These are phyloP conservation scores for Fusarium incarnatum DNA, from an alignment of 2,329 filamentous ascomycete species.

Conservation along the genomic window DNA sequence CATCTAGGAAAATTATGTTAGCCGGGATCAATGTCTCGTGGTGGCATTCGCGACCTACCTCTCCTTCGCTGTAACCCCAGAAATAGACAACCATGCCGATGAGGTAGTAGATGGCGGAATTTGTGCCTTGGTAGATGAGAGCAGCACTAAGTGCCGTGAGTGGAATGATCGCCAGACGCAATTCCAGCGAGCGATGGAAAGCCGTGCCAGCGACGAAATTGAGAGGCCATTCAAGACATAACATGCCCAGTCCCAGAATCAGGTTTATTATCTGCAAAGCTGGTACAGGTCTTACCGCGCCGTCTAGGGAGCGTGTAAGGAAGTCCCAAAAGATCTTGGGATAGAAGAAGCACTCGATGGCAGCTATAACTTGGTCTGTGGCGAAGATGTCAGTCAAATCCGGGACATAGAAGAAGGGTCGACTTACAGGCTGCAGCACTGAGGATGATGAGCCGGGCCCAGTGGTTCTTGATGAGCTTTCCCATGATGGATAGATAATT, in stretches of 20 bases:
- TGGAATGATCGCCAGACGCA: conserved; percentile 84
- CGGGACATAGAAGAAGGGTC: background rate
- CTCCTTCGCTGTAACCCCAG: conserved; percentile 96
- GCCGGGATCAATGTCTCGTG: background rate
- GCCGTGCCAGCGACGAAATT: conserved; percentile 78
- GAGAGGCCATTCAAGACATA: conserved; percentile 94
- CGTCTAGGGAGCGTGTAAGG: conserved; percentile 88
- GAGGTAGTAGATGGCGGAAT: conserved; percentile 91
- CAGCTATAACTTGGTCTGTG: conserved; percentile 85
- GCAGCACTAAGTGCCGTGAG: conserved; percentile 78
- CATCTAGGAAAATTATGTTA: conserved; percentile 59
- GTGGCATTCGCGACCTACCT: conserved; percentile 69
- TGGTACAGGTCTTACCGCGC: conserved; percentile 86
- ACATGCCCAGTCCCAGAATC: conserved; percentile 78
- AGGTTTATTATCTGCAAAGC: conserved; percentile 92
- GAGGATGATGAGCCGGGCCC: conserved; percentile 93
- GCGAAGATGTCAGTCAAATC: conserved; percentile 43
- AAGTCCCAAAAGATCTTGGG: conserved; percentile 99
- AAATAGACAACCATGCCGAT: conserved; percentile 90
- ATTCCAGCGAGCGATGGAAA: conserved; percentile 88
- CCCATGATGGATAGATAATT: conserved; percentile 72
- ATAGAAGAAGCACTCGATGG: conserved; percentile 93
- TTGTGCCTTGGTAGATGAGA: conserved; percentile 91
- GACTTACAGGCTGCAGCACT: conserved; percentile 80
- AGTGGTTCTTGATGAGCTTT: conserved; percentile 99